These are phyloP conservation scores for Daldinia eschscholtzii DNA, from an alignment of 2,329 filamentous ascomycete genomes.

Conservation along the genomic window DNA sequence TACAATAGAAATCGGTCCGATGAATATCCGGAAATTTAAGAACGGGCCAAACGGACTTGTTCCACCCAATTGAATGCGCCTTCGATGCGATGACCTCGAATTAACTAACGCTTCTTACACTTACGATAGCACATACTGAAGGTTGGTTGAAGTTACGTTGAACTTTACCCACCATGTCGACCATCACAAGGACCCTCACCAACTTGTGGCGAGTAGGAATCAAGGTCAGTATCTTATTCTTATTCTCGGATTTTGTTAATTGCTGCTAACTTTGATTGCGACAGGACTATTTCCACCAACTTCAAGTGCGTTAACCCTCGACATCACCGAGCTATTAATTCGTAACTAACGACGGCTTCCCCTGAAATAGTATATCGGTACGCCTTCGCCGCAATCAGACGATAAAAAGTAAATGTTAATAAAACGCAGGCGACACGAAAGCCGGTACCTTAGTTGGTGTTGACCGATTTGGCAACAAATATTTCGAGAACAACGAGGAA, in stretches of 20 bases:
- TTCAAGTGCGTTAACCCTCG: constrained; percentile 77
- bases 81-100: constrained; percentile 34
- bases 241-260: constrained; percentile 9
- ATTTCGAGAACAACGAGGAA: constrained; percentile 95
- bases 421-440: constrained; percentile 88
- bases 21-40: constrained; percentile 23
- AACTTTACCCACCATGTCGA: constrained; percentile 80
- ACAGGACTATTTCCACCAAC: constrained; percentile 90
- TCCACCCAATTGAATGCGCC: constrained; percentile 38
- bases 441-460: constrained; percentile 85
- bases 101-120: constrained; percentile 39
- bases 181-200: constrained; percentile 83
- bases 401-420: constrained; percentile 25
- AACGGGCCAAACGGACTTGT: background rate
- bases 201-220: constrained; percentile 90
- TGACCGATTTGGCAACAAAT: constrained; percentile 97
- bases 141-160: constrained; percentile 49
- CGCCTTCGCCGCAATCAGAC: constrained; percentile 11
- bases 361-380: constrained; percentile 68
- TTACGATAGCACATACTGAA: constrained; percentile 34
- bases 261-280: constrained; percentile 37
- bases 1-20: constrained; percentile 10
- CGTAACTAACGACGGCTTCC: constrained; percentile 45
- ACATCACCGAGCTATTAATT: constrained; percentile 43
- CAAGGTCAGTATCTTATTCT: constrained; percentile 70